Percentiles rank a stretch among this genome's conserved stretches.
Conservation (phyloP, 345 rosid species). For the Punica granatum region DNA sequence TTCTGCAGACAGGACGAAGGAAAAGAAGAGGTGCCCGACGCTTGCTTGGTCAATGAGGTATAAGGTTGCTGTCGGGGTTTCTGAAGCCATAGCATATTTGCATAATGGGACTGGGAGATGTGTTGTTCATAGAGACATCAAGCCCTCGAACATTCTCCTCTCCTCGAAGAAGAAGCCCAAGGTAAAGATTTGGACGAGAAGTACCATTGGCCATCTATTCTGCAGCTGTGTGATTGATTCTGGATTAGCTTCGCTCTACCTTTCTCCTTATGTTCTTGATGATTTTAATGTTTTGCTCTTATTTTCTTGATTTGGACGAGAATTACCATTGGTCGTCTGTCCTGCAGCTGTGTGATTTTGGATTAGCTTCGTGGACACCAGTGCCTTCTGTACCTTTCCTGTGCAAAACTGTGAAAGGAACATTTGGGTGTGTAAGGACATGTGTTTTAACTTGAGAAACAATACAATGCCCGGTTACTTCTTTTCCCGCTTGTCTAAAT, state of each 20-base stretch:
- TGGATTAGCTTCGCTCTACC: too few species aligned
- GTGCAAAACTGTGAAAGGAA: conserved; percentile 94
- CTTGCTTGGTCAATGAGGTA: conserved; percentile 75
- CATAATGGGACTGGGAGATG: conserved; percentile 82
- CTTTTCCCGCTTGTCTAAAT: background rate
- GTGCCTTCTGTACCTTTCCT: conserved; percentile 87
- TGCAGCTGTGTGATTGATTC: too few species aligned
- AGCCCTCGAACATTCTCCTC: conserved; percentile 91
- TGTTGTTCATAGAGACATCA: conserved; percentile 92
- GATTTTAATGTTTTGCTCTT: background rate
- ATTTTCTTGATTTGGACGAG: background rate
- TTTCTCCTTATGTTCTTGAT: too few species aligned
- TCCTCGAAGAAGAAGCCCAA: conserved; percentile 75
- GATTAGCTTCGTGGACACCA: conserved; percentile 92
- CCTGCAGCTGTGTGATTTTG: conserved; percentile 85
- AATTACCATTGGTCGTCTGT: background rate
- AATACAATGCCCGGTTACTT: background rate
- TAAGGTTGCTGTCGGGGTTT: conserved; percentile 75
- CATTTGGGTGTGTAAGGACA: conserved; percentile 61
- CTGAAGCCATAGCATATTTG: conserved; percentile 66
- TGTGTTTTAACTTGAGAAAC: background rate
- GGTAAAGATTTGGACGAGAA: conserved; percentile 25
- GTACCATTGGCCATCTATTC: too few species aligned
- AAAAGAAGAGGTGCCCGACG: conserved; percentile 26
- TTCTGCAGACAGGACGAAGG: conserved; percentile 55